Evolutionary conservation across 371 early-diverging fungal species (phyloP).

Genomic region (Rhizomucor miehei): DNA sequence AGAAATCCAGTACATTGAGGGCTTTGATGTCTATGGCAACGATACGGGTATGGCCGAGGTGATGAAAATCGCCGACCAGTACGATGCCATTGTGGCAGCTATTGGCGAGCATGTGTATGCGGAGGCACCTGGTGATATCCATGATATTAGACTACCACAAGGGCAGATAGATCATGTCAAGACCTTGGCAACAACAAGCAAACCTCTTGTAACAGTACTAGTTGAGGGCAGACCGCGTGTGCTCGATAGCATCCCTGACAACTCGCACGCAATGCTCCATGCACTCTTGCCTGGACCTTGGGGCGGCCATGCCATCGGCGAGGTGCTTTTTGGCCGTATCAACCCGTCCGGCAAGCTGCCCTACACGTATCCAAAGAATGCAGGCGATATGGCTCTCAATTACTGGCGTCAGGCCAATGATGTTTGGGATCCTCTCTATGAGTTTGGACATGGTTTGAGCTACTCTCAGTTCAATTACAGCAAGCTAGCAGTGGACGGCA

Average conservation of each 20-base stretch:
- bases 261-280: conserved; percentile 47
- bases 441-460: conserved; percentile 64
- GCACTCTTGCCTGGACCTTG: conserved; percentile 61
- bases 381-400: conserved; percentile 29
- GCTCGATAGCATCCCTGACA: conserved; percentile 33
- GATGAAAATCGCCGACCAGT: conserved; percentile 24
- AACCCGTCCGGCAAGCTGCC: conserved; percentile 56
- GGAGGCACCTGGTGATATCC: conserved; percentile 57
- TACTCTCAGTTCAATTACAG: conserved; percentile 54
- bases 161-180: conserved; percentile 46
- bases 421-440: conserved; percentile 48
- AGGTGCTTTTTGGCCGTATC: conserved; percentile 46
- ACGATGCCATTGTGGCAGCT: conserved; percentile 44
- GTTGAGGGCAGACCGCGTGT: conserved; percentile 62
- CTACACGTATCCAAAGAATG: conserved; percentile 54
- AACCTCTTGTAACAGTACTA: conserved; percentile 47
- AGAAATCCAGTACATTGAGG: conserved; percentile 27
- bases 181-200: conserved; percentile 21
- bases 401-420: conserved; percentile 33
- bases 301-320: conserved; percentile 58
- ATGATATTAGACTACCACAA: conserved; percentile 41
- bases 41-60: conserved; percentile 30
- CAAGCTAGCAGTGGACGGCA: conserved; percentile 16
- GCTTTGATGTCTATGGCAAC: conserved; percentile 24
- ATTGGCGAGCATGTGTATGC: conserved; percentile 53